Percentiles rank a stretch among this genome's conserved stretches.
phyloP scores from a whole-genome alignment of 148 eudicot species.

The Rheum nobile region DNA sequence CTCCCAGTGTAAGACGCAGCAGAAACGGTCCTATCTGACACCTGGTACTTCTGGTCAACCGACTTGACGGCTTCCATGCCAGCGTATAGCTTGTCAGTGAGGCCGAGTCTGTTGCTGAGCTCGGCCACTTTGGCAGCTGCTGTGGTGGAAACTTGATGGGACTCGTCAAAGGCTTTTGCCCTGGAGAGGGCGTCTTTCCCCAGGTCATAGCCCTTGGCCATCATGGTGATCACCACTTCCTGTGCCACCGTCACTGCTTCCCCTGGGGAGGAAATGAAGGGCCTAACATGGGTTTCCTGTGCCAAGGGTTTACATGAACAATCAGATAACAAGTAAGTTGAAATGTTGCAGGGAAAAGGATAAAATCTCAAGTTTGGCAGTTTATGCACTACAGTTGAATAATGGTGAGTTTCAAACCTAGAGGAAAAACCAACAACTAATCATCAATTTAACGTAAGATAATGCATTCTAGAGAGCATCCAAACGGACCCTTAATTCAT shows the following conservation, averaged over 20 bases:
- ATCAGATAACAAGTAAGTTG: no score
- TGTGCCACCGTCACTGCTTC: conserved; percentile 74
- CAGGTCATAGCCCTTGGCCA: conserved; percentile 57
- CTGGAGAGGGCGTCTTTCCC: conserved; percentile 60
- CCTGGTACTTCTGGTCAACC: conserved; percentile 47
- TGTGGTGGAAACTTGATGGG: conserved; percentile 53
- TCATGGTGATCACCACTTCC: conserved; percentile 62
- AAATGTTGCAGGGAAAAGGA: not conserved
- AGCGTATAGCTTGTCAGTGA: conserved; percentile 41
- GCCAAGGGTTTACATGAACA: no score
- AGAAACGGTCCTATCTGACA: conserved; percentile 35
- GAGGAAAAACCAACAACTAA: not conserved
- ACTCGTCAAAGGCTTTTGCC: conserved; percentile 70
- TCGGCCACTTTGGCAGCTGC: conserved; percentile 64
- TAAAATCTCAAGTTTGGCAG: not conserved
- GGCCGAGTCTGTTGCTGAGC: conserved; percentile 59
- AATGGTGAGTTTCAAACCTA: not conserved
- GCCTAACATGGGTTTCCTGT: conserved; percentile 26
- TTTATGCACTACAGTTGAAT: not conserved
- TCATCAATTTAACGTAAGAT: no score
- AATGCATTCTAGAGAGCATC: no score
- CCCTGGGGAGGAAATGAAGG: conserved; percentile 49
- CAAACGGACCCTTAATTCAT: not conserved
- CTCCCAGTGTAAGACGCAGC: conserved; percentile 59
- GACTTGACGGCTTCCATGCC: conserved; percentile 52